Percentiles rank a stretch among this genome's conserved stretches.
phyloP scores from a whole-genome alignment of 2,329 filamentous ascomycete genomes.

The Colletotrichum theobromicola region DNA sequence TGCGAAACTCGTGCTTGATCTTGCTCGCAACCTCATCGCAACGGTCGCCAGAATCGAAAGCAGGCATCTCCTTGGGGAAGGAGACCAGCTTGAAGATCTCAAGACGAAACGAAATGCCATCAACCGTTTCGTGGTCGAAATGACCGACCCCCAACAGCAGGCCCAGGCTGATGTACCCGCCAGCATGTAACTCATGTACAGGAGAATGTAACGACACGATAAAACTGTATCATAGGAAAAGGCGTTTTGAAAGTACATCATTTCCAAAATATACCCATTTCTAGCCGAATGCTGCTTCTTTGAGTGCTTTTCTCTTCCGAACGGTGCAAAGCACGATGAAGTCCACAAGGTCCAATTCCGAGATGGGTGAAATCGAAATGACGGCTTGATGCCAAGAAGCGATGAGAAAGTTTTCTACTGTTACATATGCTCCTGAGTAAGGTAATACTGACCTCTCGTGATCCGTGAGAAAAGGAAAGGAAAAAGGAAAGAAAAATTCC shows the following conservation, averaged over 20 bases:
- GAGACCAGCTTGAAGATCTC: constrained; percentile 36
- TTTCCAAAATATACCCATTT: background rate
- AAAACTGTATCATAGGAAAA: background rate
- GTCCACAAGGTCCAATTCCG: background rate
- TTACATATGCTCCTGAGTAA: background rate
- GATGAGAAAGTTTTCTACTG: background rate
- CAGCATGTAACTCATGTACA: background rate
- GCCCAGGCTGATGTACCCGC: background rate
- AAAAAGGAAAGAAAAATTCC: background rate
- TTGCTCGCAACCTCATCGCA: constrained; percentile 51
- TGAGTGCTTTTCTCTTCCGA: background rate
- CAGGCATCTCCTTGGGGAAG: constrained; percentile 41
- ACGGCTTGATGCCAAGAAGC: background rate
- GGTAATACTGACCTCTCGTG: background rate
- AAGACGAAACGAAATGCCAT: constrained; percentile 32
- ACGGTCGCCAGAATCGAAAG: constrained; percentile 48
- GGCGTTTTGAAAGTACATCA: background rate
- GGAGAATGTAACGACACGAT: background rate
- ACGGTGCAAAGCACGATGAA: background rate
- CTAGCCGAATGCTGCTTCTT: background rate
- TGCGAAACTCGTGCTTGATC: constrained; percentile 45
- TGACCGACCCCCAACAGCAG: constrained; percentile 17
- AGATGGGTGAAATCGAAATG: background rate
- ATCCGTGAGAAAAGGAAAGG: background rate
- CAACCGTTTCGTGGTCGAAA: constrained; percentile 29